phyloP scores from a whole-genome alignment of 1,284 basidiomycete genomes.

The Naganishia cerealis region DNA sequence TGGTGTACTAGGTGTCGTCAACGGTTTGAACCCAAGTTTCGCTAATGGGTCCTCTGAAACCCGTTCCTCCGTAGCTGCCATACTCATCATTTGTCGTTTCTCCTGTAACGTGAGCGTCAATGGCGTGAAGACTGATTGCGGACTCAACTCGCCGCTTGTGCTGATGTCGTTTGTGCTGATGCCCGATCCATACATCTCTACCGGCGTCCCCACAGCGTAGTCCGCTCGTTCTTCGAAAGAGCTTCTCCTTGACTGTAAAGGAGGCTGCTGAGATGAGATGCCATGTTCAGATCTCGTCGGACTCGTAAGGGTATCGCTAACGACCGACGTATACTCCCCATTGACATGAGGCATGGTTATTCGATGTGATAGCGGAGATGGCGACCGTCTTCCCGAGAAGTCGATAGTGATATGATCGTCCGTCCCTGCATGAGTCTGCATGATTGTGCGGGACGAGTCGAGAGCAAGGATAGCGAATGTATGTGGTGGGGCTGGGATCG shows the following conservation, averaged over 20 bases:
- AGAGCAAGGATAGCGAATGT: background rate
- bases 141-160: constrained; percentile 10
- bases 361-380: constrained; percentile 12
- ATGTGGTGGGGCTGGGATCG: background rate
- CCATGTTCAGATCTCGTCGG: constrained; percentile 2
- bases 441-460: background rate
- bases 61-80: constrained; percentile 16
- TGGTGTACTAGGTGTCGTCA: constrained; percentile 8
- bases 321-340: background rate
- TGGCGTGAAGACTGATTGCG: constrained; percentile 17
- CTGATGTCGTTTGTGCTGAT: background rate
- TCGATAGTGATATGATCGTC: constrained; percentile 14
- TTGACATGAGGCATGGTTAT: background rate
- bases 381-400: constrained; percentile 13
- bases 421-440: constrained; percentile 3
- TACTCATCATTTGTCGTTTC: constrained; percentile 19
- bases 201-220: constrained; percentile 13
- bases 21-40: constrained; percentile 20
- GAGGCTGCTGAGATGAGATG: background rate
- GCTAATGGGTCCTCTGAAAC: constrained; percentile 17
- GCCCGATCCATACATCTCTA: constrained; percentile 1
- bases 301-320: background rate
- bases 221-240: constrained; percentile 11
- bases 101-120: constrained; percentile 19
- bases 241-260: background rate